Conservation (phyloP, 2,329 filamentous ascomycete genomes). For the Fusarium hostae region DNA sequence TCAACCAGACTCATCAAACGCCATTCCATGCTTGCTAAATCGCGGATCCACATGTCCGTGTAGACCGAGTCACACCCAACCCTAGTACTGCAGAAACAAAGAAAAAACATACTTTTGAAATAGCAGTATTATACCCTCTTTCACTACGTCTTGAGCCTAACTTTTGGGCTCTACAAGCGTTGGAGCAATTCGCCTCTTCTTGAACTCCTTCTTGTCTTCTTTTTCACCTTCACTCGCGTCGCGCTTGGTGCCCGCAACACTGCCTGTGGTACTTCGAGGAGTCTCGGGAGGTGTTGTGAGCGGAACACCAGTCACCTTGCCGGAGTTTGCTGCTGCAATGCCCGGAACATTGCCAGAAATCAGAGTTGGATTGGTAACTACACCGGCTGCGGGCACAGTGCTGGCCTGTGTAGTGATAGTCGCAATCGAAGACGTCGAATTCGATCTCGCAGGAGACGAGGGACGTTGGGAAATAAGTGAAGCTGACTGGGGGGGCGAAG, state of each 20-base stretch:
- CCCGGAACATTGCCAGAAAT: conserved; percentile 81
- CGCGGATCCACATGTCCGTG: conserved; percentile 23
- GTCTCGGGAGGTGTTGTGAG: conserved; percentile 93
- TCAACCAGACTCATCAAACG: conserved; percentile 43
- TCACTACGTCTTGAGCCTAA: neutral
- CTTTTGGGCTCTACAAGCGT: conserved; percentile 62
- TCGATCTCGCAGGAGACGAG: conserved; percentile 84
- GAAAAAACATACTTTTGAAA: conserved; percentile 30
- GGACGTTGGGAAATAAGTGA: conserved; percentile 73
- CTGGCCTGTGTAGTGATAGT: conserved; percentile 77
- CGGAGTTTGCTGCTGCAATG: conserved; percentile 78
- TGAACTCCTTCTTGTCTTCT: conserved; percentile 65
- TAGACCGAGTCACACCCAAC: conserved; percentile 17
- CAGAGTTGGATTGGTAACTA: conserved; percentile 82
- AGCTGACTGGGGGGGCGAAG: conserved; percentile 64
- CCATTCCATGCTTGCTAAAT: conserved; percentile 46
- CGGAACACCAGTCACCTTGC: conserved; percentile 71
- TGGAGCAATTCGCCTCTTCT: conserved; percentile 77
- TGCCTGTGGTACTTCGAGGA: conserved; percentile 61
- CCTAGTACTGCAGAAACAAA: conserved; percentile 13
- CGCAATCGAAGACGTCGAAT: conserved; percentile 82
- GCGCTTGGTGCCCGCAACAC: conserved; percentile 61
- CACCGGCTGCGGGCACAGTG: conserved; percentile 57
- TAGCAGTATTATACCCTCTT: neutral
- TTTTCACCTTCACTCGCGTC: conserved; percentile 67